Base-by-base conservation (phyloP, 768 basidiomycete genomes). In the Brasilioporus rufonigricans region DNA sequence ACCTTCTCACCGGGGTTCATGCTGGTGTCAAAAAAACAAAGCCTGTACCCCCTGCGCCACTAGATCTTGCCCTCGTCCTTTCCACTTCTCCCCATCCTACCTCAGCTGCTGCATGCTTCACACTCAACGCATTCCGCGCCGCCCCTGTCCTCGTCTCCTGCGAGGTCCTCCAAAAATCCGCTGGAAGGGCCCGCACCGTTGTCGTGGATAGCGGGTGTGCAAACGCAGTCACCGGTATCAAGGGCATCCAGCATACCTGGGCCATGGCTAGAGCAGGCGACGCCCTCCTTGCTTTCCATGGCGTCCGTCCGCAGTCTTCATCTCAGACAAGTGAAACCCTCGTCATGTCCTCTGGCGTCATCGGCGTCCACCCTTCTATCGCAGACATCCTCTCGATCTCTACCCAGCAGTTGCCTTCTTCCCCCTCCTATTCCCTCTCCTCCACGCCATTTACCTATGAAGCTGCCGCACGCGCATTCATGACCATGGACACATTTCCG, bases 401-500 rank as follows among this genome's bases (percentile, higher is more conserved):
- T 6, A 74, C 82, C 1, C 77, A 80, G 50, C 55, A 62, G 10
- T 63, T n/a, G n/a, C n/a, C n/a, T n/a, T n/a, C n/a, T n/a, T n/a
- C n/a, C n/a, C 50, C 72, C 0, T 64, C 73, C 9, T 67, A 75
- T 27, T 71, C 76, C 1, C 80, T 94, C 9, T 80, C 79, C 0
- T 73, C 79, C 10, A 78, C 82, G 29, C 91, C 93, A 62, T 67
- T 76, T 16, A 81, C 89, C 21, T 99, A 94, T 92, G 84, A 10
- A n/a, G n/a, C n/a, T n/a, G n/a, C n/a, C n/a, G n/a, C n/a, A n/a
- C n/a, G n/a, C n/a, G n/a, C n/a, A n/a, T 98, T 98, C 78, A 98
- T 98, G 96, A 99, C 97, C 21, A 99, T 97, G 4, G 97, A 98
- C 71, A 98, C 95, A 18, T 99, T 99, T 74, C 96, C 94, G 1